phyloP scores from a whole-genome alignment of 2,329 filamentous ascomycete genomes.

The Trichoderma citrinoviride region DNA sequence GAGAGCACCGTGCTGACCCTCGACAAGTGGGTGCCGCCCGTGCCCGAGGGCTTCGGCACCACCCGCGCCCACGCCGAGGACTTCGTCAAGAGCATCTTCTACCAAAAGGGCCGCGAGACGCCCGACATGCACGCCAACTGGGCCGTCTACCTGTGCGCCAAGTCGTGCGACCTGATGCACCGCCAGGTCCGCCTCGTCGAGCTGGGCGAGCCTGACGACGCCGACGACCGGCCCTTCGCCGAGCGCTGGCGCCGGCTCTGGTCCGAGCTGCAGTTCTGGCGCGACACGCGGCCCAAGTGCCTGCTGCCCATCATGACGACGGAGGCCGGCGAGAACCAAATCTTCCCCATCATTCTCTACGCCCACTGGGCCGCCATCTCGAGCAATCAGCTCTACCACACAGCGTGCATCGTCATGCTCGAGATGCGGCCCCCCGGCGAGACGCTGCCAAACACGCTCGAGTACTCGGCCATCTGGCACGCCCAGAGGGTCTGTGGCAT shows the following conservation, averaged over 20 bases:
- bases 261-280: conserved; percentile 48
- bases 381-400: conserved; percentile 52
- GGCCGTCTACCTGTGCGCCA: conserved; percentile 52
- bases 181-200: conserved; percentile 38
- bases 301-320: conserved; percentile 33
- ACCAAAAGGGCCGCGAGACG: conserved; percentile 32
- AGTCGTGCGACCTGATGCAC: conserved; percentile 46
- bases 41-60: conserved; percentile 20
- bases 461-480: conserved; percentile 17
- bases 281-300: conserved; percentile 40
- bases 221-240: conserved; percentile 38
- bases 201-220: conserved; percentile 40
- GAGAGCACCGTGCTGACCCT: conserved; percentile 49
- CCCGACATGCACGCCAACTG: conserved; percentile 54
- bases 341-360: conserved; percentile 49
- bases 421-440: conserved; percentile 39
- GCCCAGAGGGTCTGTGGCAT: conserved; percentile 48
- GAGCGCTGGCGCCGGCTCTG: conserved; percentile 45
- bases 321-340: conserved; percentile 31
- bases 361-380: conserved; percentile 50
- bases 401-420: conserved; percentile 41
- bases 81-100: conserved; percentile 28
- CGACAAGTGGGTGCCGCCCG: conserved; percentile 45
- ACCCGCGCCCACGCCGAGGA: conserved; percentile 30
- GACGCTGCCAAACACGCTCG: conserved; percentile 22